Evolutionary conservation across 805 yeast species (phyloP).

Genomic region (Spathaspora girioi): DNA sequence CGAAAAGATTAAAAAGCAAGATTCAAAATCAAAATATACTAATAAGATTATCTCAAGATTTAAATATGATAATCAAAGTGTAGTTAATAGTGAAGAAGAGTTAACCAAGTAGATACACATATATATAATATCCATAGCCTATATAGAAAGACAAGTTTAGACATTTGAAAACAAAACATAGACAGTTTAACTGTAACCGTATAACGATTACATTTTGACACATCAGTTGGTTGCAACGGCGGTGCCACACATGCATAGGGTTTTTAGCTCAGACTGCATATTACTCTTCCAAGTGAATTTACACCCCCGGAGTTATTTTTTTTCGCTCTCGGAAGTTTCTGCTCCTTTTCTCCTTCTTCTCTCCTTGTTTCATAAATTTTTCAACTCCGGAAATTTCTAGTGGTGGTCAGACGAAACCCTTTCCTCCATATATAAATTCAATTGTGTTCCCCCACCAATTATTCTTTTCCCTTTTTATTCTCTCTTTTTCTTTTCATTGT

Average conservation of each 20-base stretch:
- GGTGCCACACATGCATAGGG: background rate
- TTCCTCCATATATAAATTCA: background rate
- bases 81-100: conserved; percentile 19
- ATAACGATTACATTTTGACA: background rate
- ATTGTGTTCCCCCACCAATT: background rate
- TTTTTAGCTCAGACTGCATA: background rate
- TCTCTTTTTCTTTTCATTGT: conserved; percentile 1
- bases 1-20: conserved; percentile 10
- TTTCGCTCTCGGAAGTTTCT: background rate
- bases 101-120: background rate
- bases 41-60: conserved; percentile 11
- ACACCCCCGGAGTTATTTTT: background rate
- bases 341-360: background rate
- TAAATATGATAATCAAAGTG: conserved; percentile 25
- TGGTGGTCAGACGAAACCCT: background rate
- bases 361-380: background rate
- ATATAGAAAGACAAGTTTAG: background rate
- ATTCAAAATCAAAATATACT: conserved; percentile 5
- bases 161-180: too few relatives aligned
- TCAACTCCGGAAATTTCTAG: background rate
- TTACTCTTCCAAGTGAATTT: background rate
- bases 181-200: too few relatives aligned
- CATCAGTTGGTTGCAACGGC: background rate
- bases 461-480: conserved; percentile 1
- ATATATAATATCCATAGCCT: background rate